These are phyloP conservation scores for Kalaharituber pfeilii DNA, from an alignment of 2,329 filamentous ascomycete species.

Conservation along the genomic window DNA sequence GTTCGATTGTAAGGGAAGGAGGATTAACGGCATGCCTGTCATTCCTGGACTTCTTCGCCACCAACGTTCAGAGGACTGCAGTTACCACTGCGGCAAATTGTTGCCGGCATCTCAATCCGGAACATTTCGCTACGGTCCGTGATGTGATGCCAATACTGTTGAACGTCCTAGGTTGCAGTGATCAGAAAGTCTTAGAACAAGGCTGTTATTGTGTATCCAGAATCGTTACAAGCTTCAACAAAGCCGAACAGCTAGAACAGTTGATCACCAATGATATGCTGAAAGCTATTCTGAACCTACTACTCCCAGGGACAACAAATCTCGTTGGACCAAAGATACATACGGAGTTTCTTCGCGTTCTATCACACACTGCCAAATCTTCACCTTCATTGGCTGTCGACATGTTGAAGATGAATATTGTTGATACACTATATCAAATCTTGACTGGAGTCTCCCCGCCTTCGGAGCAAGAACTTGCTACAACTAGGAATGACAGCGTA, in stretches of 20 bases:
- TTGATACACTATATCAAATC: conserved; percentile 95
- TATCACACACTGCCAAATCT: conserved; percentile 76
- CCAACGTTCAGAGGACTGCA: conserved; percentile 86
- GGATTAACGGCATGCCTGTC: conserved; percentile 89
- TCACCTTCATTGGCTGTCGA: conserved; percentile 78
- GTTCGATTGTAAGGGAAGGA: conserved; percentile 86
- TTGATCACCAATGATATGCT: conserved; percentile 78
- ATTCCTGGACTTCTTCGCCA: conserved; percentile 94
- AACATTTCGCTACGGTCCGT: conserved; percentile 76
- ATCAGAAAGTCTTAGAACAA: conserved; percentile 93
- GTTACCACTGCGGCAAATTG: conserved; percentile 97
- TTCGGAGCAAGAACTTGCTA: conserved; percentile 55
- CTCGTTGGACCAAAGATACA: conserved; percentile 87
- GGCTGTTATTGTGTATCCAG: conserved; percentile 87
- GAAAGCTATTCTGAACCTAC: conserved; percentile 63
- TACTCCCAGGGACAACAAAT: conserved; percentile 88
- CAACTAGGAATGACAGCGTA: conserved; percentile 81
- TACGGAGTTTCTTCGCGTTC: conserved; percentile 82
- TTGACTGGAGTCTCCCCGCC: conserved; percentile 89
- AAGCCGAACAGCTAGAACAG: conserved; percentile 75
- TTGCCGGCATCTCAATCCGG: conserved; percentile 87
- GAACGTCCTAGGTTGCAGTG: conserved; percentile 75
- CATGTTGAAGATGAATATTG: conserved; percentile 87
- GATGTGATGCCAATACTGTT: conserved; percentile 95
- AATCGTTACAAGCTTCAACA: conserved; percentile 91